Conservation (phyloP, 2,329 filamentous ascomycete species). For the Penicillium sp. region DNA sequence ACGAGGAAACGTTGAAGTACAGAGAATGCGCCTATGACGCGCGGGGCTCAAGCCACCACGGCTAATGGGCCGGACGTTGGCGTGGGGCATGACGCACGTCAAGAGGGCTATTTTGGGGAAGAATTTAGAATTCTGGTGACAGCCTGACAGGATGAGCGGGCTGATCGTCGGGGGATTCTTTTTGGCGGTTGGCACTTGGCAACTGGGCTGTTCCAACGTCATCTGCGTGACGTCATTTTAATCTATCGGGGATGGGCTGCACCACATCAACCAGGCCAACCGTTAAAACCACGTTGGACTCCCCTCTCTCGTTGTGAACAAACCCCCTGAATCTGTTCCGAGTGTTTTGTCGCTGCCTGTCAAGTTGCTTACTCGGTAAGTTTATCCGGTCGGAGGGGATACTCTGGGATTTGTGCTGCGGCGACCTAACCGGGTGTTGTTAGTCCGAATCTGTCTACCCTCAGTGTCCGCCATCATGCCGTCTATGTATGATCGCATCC, state of each 20-base stretch:
- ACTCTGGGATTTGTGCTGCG: background rate
- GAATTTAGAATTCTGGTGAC: conserved; percentile 5
- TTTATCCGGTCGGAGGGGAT: background rate
- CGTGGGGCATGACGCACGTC: conserved; percentile 27
- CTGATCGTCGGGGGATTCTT: conserved; percentile 12
- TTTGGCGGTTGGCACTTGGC: background rate
- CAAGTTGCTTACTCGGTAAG: background rate
- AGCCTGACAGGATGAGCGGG: conserved; percentile 9
- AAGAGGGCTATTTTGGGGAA: conserved; percentile 5
- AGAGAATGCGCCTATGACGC: conserved; percentile 17
- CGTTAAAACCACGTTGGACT: background rate
- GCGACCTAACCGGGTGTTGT: background rate
- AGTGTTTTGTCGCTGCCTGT: background rate
- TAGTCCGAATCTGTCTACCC: background rate
- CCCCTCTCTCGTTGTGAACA: background rate
- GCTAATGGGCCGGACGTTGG: background rate
- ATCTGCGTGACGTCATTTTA: conserved; percentile 23
- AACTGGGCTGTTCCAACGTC: conserved; percentile 16
- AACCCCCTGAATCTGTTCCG: background rate
- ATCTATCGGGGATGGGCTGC: background rate
- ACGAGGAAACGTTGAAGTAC: background rate
- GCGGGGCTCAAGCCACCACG: conserved; percentile 25
- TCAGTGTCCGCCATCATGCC: conserved; percentile 29
- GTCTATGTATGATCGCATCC: conserved; percentile 41
- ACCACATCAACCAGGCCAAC: background rate